Evolutionary conservation across 805 yeast species (phyloP), one percentile per base, ranked within the genome.

Genomic region (Torulaspora delbrueckii): DNA sequence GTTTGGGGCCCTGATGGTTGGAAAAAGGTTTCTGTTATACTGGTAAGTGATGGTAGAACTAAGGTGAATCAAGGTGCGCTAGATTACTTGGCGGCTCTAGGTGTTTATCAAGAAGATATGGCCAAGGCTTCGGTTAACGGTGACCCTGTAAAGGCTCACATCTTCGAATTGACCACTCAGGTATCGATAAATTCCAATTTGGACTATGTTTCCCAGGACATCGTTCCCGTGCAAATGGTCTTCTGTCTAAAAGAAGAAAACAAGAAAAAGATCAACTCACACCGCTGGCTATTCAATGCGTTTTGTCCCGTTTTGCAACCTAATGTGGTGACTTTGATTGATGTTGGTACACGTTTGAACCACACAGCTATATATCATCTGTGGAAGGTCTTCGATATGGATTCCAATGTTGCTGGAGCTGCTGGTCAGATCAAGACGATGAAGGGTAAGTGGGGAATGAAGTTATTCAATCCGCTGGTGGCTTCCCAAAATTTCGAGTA

Each of bases 311-410:
- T 83, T 14, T 70, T 95, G 53, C 86, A 90, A 57, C 99, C 99
- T 10, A 90, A 88, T 56, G 95, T 91, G 12, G 82, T 91, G 45
- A 79, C 88, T 6, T 68, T 93, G 49, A 75, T 93, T 40, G 99
- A 93, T 72, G 99, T 93, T n/a, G 99, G 99, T 51, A 93, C 99
- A 0, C 81, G 84, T 58, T 95, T 98, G n/a, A 89, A 88, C 53
- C 77, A 78, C 38, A 81, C 84, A 43, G 91, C 98, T 0, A 73
- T 91, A 22, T 95, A 93, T 60, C 93, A 91, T 56, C 72, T 93
- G 48, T 93, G 99, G 99, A 93, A 93, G 66, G 95, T 96, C 0
- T 93, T 93, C 66, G 99, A 93, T 65, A 77, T 81, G 55, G 97
- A 93, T 62, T 89, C 97, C 1, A 90, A 91, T 58, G 96, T 93